Conservation (phyloP, 441 rosid species). For the Lagerstroemia fauriei region DNA sequence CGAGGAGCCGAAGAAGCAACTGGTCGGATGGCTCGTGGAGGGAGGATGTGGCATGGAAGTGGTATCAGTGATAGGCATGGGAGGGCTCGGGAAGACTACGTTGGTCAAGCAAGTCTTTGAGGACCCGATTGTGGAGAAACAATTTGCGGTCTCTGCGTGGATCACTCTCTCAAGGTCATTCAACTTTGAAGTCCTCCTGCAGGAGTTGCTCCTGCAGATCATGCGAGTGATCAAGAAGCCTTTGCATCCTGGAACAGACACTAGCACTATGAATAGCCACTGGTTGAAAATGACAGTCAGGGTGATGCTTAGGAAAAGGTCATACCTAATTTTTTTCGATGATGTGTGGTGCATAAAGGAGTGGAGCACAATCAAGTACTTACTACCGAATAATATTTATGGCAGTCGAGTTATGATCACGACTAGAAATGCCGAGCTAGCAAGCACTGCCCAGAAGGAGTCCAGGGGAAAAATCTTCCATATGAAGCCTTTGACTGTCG, state of each 20-base stretch:
- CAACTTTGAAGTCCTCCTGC: slow-evolving; percentile 34
- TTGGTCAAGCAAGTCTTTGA: slow-evolving; percentile 37
- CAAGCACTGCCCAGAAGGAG: slow-evolving; percentile 16
- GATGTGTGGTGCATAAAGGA: slow-evolving; percentile 36
- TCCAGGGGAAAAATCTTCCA: slow-evolving; percentile 14
- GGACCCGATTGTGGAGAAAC: slow-evolving; percentile 30
- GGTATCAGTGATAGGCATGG: slow-evolving; percentile 39
- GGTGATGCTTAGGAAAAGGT: slow-evolving; percentile 26
- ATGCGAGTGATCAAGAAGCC: slow-evolving; percentile 26
- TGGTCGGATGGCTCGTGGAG: slow-evolving; percentile 30
- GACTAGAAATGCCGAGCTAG: slow-evolving; percentile 20
- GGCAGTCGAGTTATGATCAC: slow-evolving; percentile 24
- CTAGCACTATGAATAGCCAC: slow-evolving; percentile 12
- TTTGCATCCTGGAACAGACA: slow-evolving; percentile 30
- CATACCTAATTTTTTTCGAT: slow-evolving; percentile 44
- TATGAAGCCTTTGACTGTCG: slow-evolving; percentile 27
- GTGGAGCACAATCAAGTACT: slow-evolving; percentile 42
- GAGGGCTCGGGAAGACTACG: slow-evolving; percentile 44
- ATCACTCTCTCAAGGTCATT: slow-evolving; percentile 33
- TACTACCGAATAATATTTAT: slow-evolving; percentile 14
- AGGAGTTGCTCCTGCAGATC: slow-evolving; percentile 38
- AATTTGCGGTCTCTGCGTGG: slow-evolving; percentile 31
- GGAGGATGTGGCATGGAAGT: slow-evolving; percentile 24
- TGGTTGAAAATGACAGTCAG: slow-evolving; percentile 33
- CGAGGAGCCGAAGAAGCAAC: slow-evolving; percentile 35